These are phyloP conservation scores for Metrosideros polymorpha DNA, from an alignment of 441 rosid species.

Conservation along the genomic window DNA sequence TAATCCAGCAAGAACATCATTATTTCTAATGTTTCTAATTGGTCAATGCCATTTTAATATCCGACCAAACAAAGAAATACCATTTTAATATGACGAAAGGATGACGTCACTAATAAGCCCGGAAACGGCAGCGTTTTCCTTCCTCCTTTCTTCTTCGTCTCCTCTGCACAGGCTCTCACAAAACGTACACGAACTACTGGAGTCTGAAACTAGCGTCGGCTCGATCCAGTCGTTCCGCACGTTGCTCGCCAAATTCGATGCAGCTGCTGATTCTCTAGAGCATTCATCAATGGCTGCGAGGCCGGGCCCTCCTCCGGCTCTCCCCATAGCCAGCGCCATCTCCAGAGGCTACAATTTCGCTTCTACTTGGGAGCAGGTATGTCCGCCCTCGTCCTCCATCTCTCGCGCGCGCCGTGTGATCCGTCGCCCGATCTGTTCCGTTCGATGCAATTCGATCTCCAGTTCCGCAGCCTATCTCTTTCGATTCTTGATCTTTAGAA, in stretches of 20 bases:
- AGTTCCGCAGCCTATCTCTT: background rate
- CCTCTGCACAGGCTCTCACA: background rate
- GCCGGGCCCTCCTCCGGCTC: conserved; percentile 30
- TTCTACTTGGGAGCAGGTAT: conserved; percentile 91
- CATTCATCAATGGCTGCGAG: conserved; percentile 36
- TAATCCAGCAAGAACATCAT: background rate
- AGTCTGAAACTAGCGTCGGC: background rate
- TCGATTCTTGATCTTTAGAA: background rate
- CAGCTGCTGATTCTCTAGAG: background rate
- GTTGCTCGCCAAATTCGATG: background rate
- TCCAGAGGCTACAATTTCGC: conserved; percentile 94
- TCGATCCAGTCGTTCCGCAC: background rate
- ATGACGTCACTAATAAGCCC: background rate
- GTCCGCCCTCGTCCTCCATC: conserved; percentile 1
- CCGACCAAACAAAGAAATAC: background rate
- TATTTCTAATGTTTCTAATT: background rate
- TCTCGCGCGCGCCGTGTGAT: background rate
- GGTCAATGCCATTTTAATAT: too few species aligned
- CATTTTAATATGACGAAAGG: background rate
- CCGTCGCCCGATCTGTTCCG: background rate
- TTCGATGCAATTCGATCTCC: background rate
- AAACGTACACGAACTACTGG: background rate
- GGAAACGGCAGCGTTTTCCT: background rate
- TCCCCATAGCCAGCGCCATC: conserved; percentile 74
- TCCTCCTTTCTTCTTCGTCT: background rate